Conservation (phyloP, 805 yeast genomes). For the Saturnispora galanensis region DNA sequence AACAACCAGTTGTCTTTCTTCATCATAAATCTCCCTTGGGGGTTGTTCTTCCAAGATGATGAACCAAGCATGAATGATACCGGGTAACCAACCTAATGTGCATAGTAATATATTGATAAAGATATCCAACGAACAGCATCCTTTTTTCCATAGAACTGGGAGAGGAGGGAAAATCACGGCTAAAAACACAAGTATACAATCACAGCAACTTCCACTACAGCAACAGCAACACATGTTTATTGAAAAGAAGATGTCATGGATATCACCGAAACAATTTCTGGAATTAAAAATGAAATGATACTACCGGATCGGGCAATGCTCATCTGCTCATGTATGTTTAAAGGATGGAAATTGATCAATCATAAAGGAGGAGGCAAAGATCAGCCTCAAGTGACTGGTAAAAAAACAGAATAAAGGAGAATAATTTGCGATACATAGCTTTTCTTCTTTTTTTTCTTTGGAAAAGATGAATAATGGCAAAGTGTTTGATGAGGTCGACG, state of each 20-base stretch:
- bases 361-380: no score
- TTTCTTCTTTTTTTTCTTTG: not conserved
- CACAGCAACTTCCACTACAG: constrained; percentile 34
- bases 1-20: constrained; percentile 23
- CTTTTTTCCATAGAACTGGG: constrained; percentile 67
- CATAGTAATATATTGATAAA: constrained; percentile 57
- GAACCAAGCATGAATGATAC: constrained; percentile 59
- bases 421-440: not conserved
- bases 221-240: constrained; percentile 18
- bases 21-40: constrained; percentile 13
- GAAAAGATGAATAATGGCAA: not conserved
- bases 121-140: constrained; percentile 60
- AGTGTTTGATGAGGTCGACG: not conserved
- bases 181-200: constrained; percentile 56
- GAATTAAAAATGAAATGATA: not conserved
- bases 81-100: constrained; percentile 59
- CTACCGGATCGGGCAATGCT: no score
- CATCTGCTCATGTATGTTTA: no score
- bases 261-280: no score
- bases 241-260: not conserved
- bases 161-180: constrained; percentile 72
- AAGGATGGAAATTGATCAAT: no score
- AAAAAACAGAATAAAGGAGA: not conserved
- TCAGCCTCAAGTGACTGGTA: not conserved
- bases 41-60: constrained; percentile 49